Evolutionary conservation across 192 early-diverging fungal species (phyloP), one percentile per base, ranked within the genome.

Genomic region (Helicostylum pulchrum): DNA sequence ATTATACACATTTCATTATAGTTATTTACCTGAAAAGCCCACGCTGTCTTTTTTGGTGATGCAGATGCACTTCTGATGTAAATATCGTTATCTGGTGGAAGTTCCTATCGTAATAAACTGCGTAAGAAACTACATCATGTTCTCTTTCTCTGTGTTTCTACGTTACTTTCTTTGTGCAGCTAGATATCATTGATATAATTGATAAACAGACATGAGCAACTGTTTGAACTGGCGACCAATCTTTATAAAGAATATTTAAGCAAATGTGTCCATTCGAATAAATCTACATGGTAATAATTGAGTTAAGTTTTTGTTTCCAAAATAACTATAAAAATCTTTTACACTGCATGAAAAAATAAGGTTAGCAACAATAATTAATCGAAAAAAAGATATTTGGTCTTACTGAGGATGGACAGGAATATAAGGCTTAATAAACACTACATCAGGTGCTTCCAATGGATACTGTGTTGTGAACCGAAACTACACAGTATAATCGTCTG

Each of bases 221-320:
- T 5, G 95, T 97, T 64, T 96, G 80, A 0, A 94, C 96, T 0
- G 96, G 96, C 19, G 85, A 87, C 96, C 96, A 98, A 36, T 95
- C 85, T 66, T 88, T 88, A 72, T 97, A 97, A 44, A 98, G 83
- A 57, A 98, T 96, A 65, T 93, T 95, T 32, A 98, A 73, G 68
- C 96, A 98, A 53, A 98, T 98, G 63, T 98, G 96, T n/a, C 95
- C 94, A 70, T 97, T 97, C 77, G 85, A 85, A 71, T 94, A 93
- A 39, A 89, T 73, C 79, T 80, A 67, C 4, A 65, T 34, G 23
- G 15, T 15, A 59, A 42, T 44, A 19, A 45, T 45, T 43, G 43
- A 31, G 60, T 9, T n/a, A n/a, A n/a, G n/a, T 49, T 62, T 23
- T 47, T 42, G n/a, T 21, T 56, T 32, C 39, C 32, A 7, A 17